Evolutionary conservation across 345 rosid species (phyloP).

Genomic region (Moringa oleifera): DNA sequence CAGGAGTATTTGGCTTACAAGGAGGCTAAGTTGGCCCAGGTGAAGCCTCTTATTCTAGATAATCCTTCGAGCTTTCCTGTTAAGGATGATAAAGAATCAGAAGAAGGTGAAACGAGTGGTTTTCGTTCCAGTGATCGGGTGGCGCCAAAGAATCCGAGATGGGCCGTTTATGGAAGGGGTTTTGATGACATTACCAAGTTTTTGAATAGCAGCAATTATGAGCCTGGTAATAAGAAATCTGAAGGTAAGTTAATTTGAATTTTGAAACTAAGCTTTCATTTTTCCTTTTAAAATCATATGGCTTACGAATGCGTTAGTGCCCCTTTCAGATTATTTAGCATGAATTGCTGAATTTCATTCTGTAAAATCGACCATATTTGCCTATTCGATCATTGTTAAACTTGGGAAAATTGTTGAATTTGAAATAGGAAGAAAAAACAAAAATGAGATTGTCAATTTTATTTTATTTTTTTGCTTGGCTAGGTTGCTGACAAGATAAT

Average conservation of each 20-base stretch:
- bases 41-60: slow-evolving; percentile 63
- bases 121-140: slow-evolving; percentile 41
- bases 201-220: slow-evolving; percentile 54
- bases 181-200: slow-evolving; percentile 71
- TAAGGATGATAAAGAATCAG: slow-evolving; percentile 15
- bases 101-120: slow-evolving; percentile 9
- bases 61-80: slow-evolving; percentile 34
- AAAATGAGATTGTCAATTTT: no score
- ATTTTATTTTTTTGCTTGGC: no score
- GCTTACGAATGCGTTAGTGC: no score
- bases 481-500: no score
- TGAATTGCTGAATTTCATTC: no score
- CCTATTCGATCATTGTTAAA: no score
- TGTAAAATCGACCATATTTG: no score
- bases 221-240: slow-evolving; percentile 44
- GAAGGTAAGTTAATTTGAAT: slow-evolving; percentile 34
- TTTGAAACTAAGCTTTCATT: no score
- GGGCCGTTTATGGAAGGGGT: slow-evolving; percentile 92
- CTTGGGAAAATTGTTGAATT: no score
- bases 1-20: slow-evolving; percentile 52
- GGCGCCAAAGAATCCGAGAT: slow-evolving; percentile 73
- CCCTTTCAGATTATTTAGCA: no score
- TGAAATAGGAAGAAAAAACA: no score
- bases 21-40: slow-evolving; percentile 58
- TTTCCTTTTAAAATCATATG: no score